phyloP scores from a whole-genome alignment of 768 basidiomycete genomes.

The Sporobolomyces pararoseus region DNA sequence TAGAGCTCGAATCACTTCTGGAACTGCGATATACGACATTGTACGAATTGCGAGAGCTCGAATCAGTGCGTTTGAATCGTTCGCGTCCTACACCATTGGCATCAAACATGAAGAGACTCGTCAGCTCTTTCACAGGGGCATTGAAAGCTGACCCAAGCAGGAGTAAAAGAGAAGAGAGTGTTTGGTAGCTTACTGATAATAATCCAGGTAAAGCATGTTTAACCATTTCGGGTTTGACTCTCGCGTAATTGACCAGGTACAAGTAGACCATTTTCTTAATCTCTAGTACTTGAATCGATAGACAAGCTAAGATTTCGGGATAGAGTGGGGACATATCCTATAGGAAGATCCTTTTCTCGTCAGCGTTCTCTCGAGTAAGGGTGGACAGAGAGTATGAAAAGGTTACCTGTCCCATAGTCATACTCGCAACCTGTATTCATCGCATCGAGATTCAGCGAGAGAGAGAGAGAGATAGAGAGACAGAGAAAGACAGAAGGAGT shows the following conservation, averaged over 20 bases:
- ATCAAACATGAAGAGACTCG: neutral
- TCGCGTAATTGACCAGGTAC: constrained; percentile 93
- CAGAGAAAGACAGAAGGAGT: neutral
- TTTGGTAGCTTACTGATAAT: constrained; percentile 64
- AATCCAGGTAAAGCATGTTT: constrained; percentile 85
- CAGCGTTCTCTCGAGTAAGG: neutral
- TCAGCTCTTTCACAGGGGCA: too few species aligned
- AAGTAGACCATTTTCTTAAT: constrained; percentile 84
- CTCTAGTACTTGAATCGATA: constrained; percentile 89
- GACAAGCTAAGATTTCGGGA: constrained; percentile 89
- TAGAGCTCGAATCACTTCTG: constrained; percentile 72
- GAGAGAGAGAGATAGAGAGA: neutral
- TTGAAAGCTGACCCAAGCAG: too few species aligned
- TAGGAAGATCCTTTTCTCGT: neutral
- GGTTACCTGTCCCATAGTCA: constrained; percentile 94
- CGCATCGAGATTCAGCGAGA: neutral
- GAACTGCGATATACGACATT: constrained; percentile 97
- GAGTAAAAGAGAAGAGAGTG: neutral
- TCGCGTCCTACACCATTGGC: constrained; percentile 68
- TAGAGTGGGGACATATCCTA: constrained; percentile 67
- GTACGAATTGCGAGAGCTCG: constrained; percentile 95
- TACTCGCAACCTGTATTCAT: constrained; percentile 64
- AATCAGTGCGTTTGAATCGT: constrained; percentile 91
- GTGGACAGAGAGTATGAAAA: neutral
- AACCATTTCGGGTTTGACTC: constrained; percentile 88